A percentile compares a stretch with the other conserved stretches of the same genome.
Evolutionary conservation across 2,329 filamentous ascomycete species (phyloP).

Genomic region (Colletotrichum lentis): DNA sequence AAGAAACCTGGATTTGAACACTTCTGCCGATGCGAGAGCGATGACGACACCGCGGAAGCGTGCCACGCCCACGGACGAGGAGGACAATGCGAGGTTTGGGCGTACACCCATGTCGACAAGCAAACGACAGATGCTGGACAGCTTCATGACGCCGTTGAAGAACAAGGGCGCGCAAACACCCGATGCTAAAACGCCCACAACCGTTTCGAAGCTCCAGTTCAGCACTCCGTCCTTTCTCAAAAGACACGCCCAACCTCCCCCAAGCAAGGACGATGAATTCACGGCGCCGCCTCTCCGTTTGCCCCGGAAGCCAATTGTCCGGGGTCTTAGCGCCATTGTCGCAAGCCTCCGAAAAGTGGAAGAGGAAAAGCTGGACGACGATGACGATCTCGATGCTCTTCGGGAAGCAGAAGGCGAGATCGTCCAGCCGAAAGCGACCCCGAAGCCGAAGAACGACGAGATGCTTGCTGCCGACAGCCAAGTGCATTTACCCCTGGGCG

Average conservation of each 20-base stretch:
- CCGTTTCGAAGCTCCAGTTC: slow-evolving; percentile 65
- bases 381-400: slow-evolving; percentile 78
- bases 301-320: slow-evolving; percentile 68
- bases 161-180: slow-evolving; percentile 51
- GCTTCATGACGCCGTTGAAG: slow-evolving; percentile 72
- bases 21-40: slow-evolving; percentile 34
- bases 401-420: slow-evolving; percentile 71
- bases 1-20: slow-evolving; percentile 48
- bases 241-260: slow-evolving; percentile 55
- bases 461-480: slow-evolving; percentile 57
- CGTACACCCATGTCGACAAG: slow-evolving; percentile 64
- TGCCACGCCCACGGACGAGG: slow-evolving; percentile 44
- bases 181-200: slow-evolving; percentile 56
- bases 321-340: slow-evolving; percentile 78
- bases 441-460: slow-evolving; percentile 46
- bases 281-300: slow-evolving; percentile 60
- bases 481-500: slow-evolving; percentile 59
- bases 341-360: slow-evolving; percentile 74
- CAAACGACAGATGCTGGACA: slow-evolving; percentile 68
- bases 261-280: slow-evolving; percentile 65
- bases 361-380: slow-evolving; percentile 73
- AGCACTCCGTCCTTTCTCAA: slow-evolving; percentile 77
- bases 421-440: slow-evolving; percentile 40
- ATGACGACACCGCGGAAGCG: slow-evolving; percentile 60
- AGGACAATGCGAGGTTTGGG: slow-evolving; percentile 48